Base-by-base conservation (phyloP, 192 early-diverging fungal genomes). In the Martensiomyces pterosporus region DNA sequence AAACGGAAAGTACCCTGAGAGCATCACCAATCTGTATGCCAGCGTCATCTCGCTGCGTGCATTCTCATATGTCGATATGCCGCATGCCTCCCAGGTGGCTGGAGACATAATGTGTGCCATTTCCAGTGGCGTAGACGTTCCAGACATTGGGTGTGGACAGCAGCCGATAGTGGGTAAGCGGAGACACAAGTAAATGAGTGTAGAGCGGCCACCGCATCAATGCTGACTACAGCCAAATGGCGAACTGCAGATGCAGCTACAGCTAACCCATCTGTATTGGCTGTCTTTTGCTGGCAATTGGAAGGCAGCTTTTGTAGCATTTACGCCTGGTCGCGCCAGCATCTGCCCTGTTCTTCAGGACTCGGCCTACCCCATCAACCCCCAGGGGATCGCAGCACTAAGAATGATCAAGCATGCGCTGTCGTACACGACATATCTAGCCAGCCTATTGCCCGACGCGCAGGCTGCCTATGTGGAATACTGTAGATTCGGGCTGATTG, bases 341-440 rank as follows among this genome's bases (percentile, higher is more conserved):
- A 65, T 73, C 15, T 73, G 69, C 16, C 69, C 69, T 14, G 52
- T 48, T 14, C 61, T 73, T 3, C 69, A 64, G 24, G 69, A 73
- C 32, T 32, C 19, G 1, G 32, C 13, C n/a, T 39, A 53, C 16
- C 48, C 69, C 1, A 54, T 65, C n/a, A 73, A 61, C 21, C 69
- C 69, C n/a, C 69, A 73, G 39, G 69, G 69, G 2, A 43, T 73
- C 13, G 33, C 64, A 5, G 53, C 69, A 10, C 23, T 65, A 3
- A 53, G 62, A 6, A 64, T 65, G 69, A 9, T 73, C 27, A 51
- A 52, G 2, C 49, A 54, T 26, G 32, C 52, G 24, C 26, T 65
- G 12, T 21, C 34, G 12, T 27, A 47, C 32, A 26, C 54, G 8
- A 21, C 39, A 2, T 65, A 65, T 26, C 27, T 61, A 16, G 62